A percentile compares a stretch with the other conserved stretches of the same genome.
These are phyloP conservation scores for Dendrocalamus sinicus DNA, from an alignment of 176 grass and related monocot species.

Conservation along the genomic window DNA sequence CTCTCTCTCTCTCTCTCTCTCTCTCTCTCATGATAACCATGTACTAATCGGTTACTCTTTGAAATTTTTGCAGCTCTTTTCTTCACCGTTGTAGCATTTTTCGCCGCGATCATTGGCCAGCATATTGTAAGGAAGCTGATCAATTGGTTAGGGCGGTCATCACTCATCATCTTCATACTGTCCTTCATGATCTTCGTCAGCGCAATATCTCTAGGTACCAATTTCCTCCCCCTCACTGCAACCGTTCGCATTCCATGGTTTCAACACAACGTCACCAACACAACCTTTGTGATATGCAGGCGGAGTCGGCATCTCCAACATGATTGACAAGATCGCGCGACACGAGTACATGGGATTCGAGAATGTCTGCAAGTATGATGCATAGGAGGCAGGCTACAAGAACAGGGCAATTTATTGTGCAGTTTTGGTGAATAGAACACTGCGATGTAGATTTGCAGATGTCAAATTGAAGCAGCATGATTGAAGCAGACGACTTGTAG, in stretches of 20 bases:
- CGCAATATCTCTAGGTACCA: too few species aligned
- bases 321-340: constrained; percentile 49
- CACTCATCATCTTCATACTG: too few species aligned
- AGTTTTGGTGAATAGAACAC: background rate
- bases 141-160: too few species aligned
- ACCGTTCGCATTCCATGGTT: background rate
- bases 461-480: background rate
- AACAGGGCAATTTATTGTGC: background rate
- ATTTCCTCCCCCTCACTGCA: too few species aligned
- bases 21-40: too few species aligned
- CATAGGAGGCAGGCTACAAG: background rate
- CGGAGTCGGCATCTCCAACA: constrained; percentile 64
- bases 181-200: too few species aligned
- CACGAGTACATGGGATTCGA: constrained; percentile 80
- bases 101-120: too few species aligned
- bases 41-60: too few species aligned
- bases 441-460: background rate
- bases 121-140: too few species aligned
- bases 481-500: too few species aligned
- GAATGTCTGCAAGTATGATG: constrained; percentile 54
- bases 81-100: too few species aligned
- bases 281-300: constrained; percentile 38
- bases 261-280: background rate
- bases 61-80: too few species aligned
- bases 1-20: background rate